These are phyloP conservation scores for Kuraishia cidri DNA, from an alignment of 805 yeast species.

Conservation along the genomic window DNA sequence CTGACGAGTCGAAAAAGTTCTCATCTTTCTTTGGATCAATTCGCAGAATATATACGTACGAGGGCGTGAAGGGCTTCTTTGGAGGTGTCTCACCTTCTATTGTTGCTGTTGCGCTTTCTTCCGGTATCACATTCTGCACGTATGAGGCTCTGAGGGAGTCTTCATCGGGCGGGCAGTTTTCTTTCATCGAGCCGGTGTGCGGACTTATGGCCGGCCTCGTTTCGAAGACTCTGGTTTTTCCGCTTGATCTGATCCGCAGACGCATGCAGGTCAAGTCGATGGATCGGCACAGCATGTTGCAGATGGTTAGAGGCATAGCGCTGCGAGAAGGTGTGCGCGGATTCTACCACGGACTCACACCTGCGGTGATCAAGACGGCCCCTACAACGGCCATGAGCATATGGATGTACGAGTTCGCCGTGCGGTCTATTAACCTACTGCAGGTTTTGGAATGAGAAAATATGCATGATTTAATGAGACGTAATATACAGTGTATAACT, in stretches of 20 bases:
- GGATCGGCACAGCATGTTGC: constrained; percentile 9
- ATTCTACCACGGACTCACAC: constrained; percentile 64
- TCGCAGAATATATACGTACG: constrained; percentile 16
- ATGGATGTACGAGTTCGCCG: constrained; percentile 21
- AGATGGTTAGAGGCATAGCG: constrained; percentile 29
- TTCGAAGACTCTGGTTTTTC: constrained; percentile 72
- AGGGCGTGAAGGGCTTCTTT: constrained; percentile 37
- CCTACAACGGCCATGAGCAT: constrained; percentile 49
- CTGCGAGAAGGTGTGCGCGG: constrained; percentile 55
- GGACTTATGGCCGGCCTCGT: constrained; percentile 71
- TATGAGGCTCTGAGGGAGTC: constrained; percentile 44
- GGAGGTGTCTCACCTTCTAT: constrained; percentile 43
- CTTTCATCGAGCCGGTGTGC: constrained; percentile 44
- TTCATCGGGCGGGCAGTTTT: constrained; percentile 18
- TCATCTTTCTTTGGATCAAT: constrained; percentile 25
- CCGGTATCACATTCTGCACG: constrained; percentile 68
- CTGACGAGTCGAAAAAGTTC: constrained; percentile 32
- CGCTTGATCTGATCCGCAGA: constrained; percentile 77
- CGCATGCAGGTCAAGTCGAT: constrained; percentile 52
- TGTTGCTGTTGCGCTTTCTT: constrained; percentile 56
- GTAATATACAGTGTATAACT: too few relatives aligned
- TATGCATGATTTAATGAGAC: too few relatives aligned
- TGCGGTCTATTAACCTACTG: constrained; percentile 6
- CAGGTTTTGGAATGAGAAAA: too few relatives aligned
- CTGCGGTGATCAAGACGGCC: constrained; percentile 69